These are phyloP conservation scores for Rugosomyces carneus DNA, from an alignment of 1,284 basidiomycete genomes.

Conservation along the genomic window DNA sequence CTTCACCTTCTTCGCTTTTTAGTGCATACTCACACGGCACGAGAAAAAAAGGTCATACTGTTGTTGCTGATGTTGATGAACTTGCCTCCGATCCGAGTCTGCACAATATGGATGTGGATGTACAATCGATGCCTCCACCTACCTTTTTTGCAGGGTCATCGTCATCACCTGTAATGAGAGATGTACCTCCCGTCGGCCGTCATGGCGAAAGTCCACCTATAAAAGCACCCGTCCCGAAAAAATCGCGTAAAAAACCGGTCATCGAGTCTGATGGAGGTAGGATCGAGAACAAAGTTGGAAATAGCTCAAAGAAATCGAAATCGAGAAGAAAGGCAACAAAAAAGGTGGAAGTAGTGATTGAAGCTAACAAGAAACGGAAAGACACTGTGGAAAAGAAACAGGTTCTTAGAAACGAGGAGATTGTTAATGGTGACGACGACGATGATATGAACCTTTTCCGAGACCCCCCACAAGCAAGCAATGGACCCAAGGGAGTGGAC, in stretches of 20 bases:
- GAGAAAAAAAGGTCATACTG: conserved; percentile 8
- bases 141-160: conserved; percentile 34
- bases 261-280: conserved; percentile 13
- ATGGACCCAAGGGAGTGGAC: conserved; percentile 10
- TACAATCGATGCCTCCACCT: conserved; percentile 21
- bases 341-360: conserved; percentile 23
- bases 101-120: conserved; percentile 7
- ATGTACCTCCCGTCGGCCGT: conserved; percentile 1
- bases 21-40: conserved; percentile 10
- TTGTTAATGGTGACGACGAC: conserved; percentile 25
- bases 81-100: conserved; percentile 17
- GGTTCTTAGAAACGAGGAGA: conserved; percentile 28
- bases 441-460: conserved; percentile 15
- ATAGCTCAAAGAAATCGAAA: conserved; percentile 17
- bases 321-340: conserved; percentile 11
- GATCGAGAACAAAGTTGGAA: conserved; percentile 10
- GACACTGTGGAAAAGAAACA: conserved; percentile 21
- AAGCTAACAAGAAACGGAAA: conserved; percentile 14
- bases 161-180: conserved; percentile 19
- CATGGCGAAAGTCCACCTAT: conserved; percentile 8
- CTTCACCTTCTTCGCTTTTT: conserved; percentile 26
- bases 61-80: conserved; percentile 14
- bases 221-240: conserved; percentile 16
- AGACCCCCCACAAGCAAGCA: conserved; percentile 1
- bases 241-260: conserved; percentile 22